These are phyloP conservation scores for Starmerella tilneyi DNA, from an alignment of 805 yeast genomes.

Conservation along the genomic window DNA sequence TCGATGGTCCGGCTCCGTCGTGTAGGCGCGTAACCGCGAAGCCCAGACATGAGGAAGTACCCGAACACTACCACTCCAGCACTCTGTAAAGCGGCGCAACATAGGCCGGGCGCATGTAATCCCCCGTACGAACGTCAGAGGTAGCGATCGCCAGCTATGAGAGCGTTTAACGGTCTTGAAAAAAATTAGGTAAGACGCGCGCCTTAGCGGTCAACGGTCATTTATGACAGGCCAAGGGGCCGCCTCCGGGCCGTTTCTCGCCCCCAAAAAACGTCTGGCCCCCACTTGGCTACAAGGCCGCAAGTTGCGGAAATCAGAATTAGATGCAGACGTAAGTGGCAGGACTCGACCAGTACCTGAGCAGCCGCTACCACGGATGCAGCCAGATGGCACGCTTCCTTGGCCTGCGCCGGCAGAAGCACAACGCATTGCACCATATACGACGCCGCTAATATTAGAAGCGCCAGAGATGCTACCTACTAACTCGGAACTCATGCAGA, in stretches of 20 bases:
- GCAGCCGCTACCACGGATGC: too few species aligned
- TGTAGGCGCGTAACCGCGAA: background rate
- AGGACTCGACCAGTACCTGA: too few species aligned
- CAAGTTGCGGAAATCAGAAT: too few species aligned
- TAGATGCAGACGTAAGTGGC: too few species aligned
- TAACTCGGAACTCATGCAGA: background rate
- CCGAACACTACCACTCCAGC: background rate
- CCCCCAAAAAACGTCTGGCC: too few species aligned
- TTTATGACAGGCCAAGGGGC: slow-evolving; percentile 4
- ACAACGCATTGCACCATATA: too few species aligned
- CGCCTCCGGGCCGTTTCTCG: background rate
- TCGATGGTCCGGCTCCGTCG: background rate
- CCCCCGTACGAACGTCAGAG: background rate
- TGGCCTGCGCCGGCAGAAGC: too few species aligned
- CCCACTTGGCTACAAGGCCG: too few species aligned
- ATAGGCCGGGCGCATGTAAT: background rate
- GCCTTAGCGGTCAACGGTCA: background rate
- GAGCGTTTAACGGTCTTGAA: background rate
- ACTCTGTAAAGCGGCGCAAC: background rate
- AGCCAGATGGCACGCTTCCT: too few species aligned
- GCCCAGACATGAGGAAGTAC: too few species aligned
- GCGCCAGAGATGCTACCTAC: background rate
- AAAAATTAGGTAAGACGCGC: slow-evolving; percentile 1
- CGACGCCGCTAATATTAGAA: background rate
- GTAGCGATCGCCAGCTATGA: background rate